Evolutionary conservation across 768 basidiomycete species (phyloP).

Genomic region (Agaricus subrufescens): DNA sequence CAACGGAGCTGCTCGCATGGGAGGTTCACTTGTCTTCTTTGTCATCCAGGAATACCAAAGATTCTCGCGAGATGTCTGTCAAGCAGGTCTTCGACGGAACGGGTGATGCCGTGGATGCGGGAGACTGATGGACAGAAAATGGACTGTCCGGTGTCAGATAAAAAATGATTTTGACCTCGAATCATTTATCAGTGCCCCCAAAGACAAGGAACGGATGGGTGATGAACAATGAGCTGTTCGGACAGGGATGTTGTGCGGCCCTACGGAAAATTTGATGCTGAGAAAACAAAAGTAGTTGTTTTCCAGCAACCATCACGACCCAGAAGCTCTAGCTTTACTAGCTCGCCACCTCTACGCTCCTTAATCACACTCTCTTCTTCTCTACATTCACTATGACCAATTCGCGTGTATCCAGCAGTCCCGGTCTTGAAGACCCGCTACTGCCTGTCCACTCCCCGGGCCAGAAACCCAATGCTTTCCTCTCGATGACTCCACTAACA

Average conservation of each 20-base stretch:
- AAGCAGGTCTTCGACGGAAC: no score
- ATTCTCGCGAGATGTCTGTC: no score
- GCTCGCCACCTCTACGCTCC: conserved; percentile 1
- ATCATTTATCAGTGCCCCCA: no score
- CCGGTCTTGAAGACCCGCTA: conserved; percentile 27
- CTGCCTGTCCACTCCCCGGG: conserved; percentile 17
- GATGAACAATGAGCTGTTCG: no score
- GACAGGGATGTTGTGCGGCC: not conserved
- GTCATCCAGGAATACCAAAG: no score
- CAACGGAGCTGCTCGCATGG: no score
- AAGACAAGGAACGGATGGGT: no score
- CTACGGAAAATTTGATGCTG: not conserved
- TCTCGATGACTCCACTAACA: conserved; percentile 22
- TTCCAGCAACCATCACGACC: not conserved
- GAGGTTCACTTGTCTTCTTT: no score
- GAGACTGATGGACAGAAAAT: no score
- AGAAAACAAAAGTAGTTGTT: not conserved
- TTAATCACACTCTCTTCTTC: conserved; percentile 6
- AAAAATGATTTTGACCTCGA: no score
- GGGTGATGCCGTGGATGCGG: no score
- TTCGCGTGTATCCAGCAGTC: conserved; percentile 24
- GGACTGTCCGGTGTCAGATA: no score
- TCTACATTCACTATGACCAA: conserved; percentile 14
- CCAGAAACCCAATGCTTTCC: conserved; percentile 13
- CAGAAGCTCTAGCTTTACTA: not conserved